Percentiles rank a stretch among this genome's conserved stretches.
Conservation (phyloP, 306 rosid species). For the Prunus davidiana region DNA sequence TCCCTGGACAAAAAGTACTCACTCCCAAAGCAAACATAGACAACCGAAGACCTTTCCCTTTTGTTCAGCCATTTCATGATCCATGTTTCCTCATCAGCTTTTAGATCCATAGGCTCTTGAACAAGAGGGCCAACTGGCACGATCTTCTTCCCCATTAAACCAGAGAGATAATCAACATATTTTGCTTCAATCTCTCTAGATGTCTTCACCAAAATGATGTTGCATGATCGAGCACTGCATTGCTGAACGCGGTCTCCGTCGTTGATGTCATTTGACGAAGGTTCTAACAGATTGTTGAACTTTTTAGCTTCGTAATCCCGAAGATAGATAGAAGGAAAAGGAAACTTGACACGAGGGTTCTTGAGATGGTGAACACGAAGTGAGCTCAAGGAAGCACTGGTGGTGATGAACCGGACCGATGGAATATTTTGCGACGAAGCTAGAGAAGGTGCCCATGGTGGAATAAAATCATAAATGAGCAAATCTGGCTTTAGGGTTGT, state of each 20-base stretch:
- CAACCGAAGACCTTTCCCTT: constrained; percentile 15
- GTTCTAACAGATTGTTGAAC: neutral
- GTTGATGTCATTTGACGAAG: neutral
- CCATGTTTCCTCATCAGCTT: constrained; percentile 1
- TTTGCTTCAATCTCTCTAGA: constrained; percentile 23
- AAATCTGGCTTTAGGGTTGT: constrained; percentile 17
- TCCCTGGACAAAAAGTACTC: constrained; percentile 20
- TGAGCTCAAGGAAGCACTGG: neutral
- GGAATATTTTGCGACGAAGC: constrained; percentile 26
- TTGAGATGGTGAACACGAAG: neutral
- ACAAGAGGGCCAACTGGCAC: constrained; percentile 24
- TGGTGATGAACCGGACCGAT: constrained; percentile 7
- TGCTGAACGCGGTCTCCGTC: neutral
- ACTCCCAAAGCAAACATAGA: constrained; percentile 30
- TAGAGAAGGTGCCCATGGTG: constrained; percentile 25
- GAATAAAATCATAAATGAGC: constrained; percentile 31
- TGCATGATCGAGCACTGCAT: constrained; percentile 1
- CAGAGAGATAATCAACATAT: constrained; percentile 18
- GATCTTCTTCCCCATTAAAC: constrained; percentile 7
- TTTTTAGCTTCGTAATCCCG: neutral
- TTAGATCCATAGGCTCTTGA: neutral
- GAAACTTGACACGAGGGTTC: neutral
- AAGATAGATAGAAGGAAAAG: neutral
- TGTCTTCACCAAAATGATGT: neutral
- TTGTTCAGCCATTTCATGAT: constrained; percentile 10